Conservation (phyloP, 768 basidiomycete genomes). For the Kondoa subrosea region DNA sequence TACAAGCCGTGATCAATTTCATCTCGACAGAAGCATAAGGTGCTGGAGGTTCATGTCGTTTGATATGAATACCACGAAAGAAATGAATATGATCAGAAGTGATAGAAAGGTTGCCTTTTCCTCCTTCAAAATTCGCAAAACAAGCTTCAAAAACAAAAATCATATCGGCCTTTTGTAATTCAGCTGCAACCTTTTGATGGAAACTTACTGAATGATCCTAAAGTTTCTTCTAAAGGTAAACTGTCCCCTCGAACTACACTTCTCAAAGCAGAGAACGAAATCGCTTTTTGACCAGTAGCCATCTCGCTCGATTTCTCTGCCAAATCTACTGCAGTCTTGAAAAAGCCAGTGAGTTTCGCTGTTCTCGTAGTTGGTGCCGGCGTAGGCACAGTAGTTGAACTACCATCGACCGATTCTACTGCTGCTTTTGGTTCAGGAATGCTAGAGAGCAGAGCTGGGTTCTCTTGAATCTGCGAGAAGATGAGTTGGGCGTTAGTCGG, state of each 20-base stretch:
- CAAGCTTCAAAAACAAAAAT: background rate
- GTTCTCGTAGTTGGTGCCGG: background rate
- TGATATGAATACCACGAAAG: background rate
- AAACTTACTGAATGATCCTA: background rate
- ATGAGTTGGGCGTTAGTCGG: background rate
- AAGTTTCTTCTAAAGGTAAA: background rate
- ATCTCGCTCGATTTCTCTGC: background rate
- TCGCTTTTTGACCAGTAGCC: background rate
- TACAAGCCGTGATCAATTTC: background rate
- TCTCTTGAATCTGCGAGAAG: background rate
- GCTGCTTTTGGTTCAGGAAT: background rate
- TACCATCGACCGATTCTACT: background rate
- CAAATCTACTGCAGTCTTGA: background rate
- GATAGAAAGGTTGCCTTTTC: background rate
- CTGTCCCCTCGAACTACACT: background rate
- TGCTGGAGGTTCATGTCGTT: background rate
- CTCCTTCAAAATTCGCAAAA: background rate
- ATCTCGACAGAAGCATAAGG: background rate
- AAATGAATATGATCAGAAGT: background rate
- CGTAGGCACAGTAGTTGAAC: background rate
- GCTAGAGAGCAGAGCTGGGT: background rate
- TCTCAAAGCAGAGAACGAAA: background rate
- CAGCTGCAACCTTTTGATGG: background rate
- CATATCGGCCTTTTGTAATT: background rate
- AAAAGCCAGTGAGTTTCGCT: background rate